A percentile compares a stretch with the other conserved stretches of the same genome.
Conservation (phyloP, 345 rosid species). For the Salix purpurea region DNA sequence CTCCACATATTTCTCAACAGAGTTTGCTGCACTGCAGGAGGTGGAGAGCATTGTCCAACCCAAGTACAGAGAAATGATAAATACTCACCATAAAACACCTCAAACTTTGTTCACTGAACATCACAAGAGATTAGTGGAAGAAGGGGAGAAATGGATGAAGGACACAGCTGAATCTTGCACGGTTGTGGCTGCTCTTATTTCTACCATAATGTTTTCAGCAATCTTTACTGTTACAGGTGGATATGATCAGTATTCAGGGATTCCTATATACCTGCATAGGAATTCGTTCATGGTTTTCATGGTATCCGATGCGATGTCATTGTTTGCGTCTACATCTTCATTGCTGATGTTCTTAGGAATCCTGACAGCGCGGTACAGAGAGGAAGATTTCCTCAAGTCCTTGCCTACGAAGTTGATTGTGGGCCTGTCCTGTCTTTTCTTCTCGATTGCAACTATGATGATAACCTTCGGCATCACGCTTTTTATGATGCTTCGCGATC, state of each 20-base stretch:
- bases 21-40: conserved; percentile 32
- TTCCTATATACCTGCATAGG: conserved; percentile 9
- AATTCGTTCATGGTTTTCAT: conserved; percentile 20
- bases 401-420: conserved; percentile 42
- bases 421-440: conserved; percentile 57
- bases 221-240: conserved; percentile 29
- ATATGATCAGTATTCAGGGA: conserved; percentile 10
- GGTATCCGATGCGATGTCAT: conserved; percentile 22
- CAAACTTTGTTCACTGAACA: conserved; percentile 45
- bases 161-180: conserved; percentile 26
- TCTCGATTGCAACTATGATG: conserved; percentile 72
- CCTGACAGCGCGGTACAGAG: conserved; percentile 30
- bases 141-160: conserved; percentile 33
- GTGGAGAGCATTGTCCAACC: conserved; percentile 70
- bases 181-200: conserved; percentile 30
- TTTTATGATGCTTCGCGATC: conserved; percentile 19
- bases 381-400: conserved; percentile 28
- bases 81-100: conserved; percentile 41
- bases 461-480: conserved; percentile 45
- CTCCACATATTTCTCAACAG: background rate
- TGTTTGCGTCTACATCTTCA: conserved; percentile 24
- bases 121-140: conserved; percentile 34
- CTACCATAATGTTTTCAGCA: conserved; percentile 32
- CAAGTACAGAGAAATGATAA: conserved; percentile 51
- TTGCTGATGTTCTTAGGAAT: conserved; percentile 29